These are phyloP conservation scores for Blakeslea trispora DNA, from an alignment of 371 early-diverging fungal genomes.

Conservation along the genomic window DNA sequence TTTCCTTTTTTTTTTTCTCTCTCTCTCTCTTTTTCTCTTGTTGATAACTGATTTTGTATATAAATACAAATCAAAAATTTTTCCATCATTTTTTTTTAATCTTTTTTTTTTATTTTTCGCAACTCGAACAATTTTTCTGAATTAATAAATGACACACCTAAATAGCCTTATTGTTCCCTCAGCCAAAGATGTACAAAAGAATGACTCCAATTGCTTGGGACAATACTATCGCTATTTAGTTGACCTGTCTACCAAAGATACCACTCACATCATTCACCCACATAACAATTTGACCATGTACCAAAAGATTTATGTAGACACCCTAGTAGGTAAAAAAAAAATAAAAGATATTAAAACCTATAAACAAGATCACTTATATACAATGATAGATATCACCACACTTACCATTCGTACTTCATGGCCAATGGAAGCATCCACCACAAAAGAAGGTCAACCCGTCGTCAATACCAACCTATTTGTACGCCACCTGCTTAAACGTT, in stretches of 20 bases:
- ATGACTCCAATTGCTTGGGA: slow-evolving; percentile 19
- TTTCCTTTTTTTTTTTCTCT: background rate
- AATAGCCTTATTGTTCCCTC: slow-evolving; percentile 17
- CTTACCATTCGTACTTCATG: slow-evolving; percentile 45
- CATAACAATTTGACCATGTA: slow-evolving; percentile 20
- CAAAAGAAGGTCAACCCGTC: slow-evolving; percentile 46
- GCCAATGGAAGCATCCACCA: slow-evolving; percentile 34
- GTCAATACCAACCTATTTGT: slow-evolving; percentile 71
- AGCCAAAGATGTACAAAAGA: slow-evolving; percentile 1
- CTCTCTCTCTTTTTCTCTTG: slow-evolving; percentile 10
- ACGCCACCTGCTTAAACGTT: slow-evolving; percentile 75
- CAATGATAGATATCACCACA: slow-evolving; percentile 64
- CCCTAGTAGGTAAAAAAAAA: slow-evolving; percentile 42
- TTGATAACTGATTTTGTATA: no score
- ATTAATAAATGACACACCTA: slow-evolving; percentile 20
- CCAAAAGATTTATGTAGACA: slow-evolving; percentile 43
- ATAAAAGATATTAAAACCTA: no score
- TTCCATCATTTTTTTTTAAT: no score
- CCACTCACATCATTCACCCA: slow-evolving; percentile 17
- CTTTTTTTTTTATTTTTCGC: slow-evolving; percentile 9
- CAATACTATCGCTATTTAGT: slow-evolving; percentile 27
- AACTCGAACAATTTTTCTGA: no score
- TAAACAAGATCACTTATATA: no score
- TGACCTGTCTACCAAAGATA: slow-evolving; percentile 17
- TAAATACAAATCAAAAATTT: no score